A percentile compares a stretch with the other conserved stretches of the same genome.
Evolutionary conservation across 441 rosid genomes (phyloP).

Genomic region (Populus hybrid): DNA sequence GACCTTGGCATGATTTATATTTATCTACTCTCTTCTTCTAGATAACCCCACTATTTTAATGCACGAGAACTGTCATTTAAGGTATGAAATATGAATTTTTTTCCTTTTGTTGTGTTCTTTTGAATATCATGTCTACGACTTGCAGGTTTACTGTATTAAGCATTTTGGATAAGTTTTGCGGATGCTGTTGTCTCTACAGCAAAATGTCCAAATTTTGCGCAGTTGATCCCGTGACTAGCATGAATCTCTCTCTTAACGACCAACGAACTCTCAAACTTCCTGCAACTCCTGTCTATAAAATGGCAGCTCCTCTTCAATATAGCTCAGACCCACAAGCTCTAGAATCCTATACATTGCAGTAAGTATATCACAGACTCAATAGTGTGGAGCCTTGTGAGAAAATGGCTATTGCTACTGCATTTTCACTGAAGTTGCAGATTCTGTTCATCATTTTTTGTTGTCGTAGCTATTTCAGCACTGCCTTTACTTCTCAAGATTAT

Average conservation of each 20-base stretch:
- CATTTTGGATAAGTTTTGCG: slow-evolving; percentile 15
- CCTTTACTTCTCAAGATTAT: slow-evolving; percentile 64
- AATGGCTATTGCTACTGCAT: slow-evolving; percentile 26
- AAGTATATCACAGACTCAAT: background rate
- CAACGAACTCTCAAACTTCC: slow-evolving; percentile 34
- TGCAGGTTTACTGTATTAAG: background rate
- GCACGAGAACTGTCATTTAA: slow-evolving; percentile 9
- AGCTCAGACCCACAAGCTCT: slow-evolving; percentile 11
- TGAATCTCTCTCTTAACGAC: slow-evolving; percentile 25
- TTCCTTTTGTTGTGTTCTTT: background rate
- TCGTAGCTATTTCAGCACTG: slow-evolving; percentile 27
- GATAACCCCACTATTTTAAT: background rate
- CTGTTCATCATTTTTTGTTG: slow-evolving; percentile 21
- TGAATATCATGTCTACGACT: slow-evolving; percentile 4
- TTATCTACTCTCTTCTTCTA: background rate
- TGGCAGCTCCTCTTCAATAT: slow-evolving; percentile 5
- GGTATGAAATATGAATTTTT: background rate
- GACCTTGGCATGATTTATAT: slow-evolving; percentile 11
- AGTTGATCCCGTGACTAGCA: slow-evolving; percentile 55
- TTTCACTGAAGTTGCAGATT: background rate
- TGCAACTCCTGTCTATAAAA: slow-evolving; percentile 30
- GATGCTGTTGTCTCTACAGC: slow-evolving; percentile 20
- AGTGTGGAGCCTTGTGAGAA: background rate
- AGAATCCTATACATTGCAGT: background rate
- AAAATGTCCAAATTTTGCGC: slow-evolving; percentile 34